Base-by-base conservation (phyloP, 2,329 filamentous ascomycete species). In the Fusarium sp. region DNA sequence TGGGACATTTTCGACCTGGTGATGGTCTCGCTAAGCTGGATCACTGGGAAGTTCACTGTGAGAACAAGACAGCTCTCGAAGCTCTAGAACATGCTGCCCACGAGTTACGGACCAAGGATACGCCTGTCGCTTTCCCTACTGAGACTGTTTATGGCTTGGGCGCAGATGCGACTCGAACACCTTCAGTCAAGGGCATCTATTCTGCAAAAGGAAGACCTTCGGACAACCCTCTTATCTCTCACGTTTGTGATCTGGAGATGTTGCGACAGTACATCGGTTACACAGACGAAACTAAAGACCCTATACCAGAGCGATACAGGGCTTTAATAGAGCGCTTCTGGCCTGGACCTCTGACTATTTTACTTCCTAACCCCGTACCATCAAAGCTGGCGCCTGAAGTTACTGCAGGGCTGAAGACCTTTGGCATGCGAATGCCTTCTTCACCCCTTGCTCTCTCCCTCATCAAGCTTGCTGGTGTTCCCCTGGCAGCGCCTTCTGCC, bases 71-170 rank as follows among this genome's bases (percentile, higher is more conserved):
- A 9, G 77, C 78, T 9, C 63, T 84, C 41, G 74, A 72, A 3
- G 77, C 80, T 27, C 84, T 97, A 40, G 81, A 83, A 61, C 82
- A 89, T 58, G 93, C 93, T 2, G 93, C 92, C 4, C 77, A 85
- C 14, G 85, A 90, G 69, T 83, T 97, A 37, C 87, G 84, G 54
- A 84, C 84, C 20, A 89, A 86, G 54, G 86, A 93, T 76, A 86
- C 87, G 5, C 96, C 96, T 7, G 93, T 99, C 49, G 96, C 93
- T 2, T 99, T 99, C 78, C 96, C 96, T 1, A 99, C 96, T 0
- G 96, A 99, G 82, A 99, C 96, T 1, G 96, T 99, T 1, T 99
- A 99, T 78, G 96, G 96, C 0, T 86, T 99, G 10, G 96, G 94
- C n/a, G 96, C 96, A 16, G 96, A 98, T 82, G 96, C 96, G 13